Evolutionary conservation across 1,139 yeast species (phyloP).

Genomic region (Kodamaea plutei): DNA sequence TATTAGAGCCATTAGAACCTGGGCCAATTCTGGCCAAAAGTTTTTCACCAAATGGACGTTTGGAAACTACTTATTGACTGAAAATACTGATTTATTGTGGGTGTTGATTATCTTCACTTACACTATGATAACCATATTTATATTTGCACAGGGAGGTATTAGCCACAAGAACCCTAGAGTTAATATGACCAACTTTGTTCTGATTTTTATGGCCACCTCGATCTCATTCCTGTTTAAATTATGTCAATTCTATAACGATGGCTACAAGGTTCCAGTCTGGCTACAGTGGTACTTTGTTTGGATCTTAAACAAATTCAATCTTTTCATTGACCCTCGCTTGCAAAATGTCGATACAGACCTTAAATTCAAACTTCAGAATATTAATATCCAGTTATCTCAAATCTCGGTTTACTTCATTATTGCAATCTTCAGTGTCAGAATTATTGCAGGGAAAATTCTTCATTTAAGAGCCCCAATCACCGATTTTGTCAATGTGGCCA

Average conservation of each 20-base stretch:
- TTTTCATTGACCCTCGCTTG: constrained; percentile 7
- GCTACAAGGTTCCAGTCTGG: constrained; percentile 44
- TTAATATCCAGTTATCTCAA: constrained; percentile 28
- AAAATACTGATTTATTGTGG: constrained; percentile 44
- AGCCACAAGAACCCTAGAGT: constrained; percentile 15
- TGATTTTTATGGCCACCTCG: constrained; percentile 35
- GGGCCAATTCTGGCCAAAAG: constrained; percentile 93
- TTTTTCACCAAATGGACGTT: constrained; percentile 43
- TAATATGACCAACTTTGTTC: constrained; percentile 32
- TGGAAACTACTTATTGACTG: constrained; percentile 41
- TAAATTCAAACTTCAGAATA: constrained; percentile 22
- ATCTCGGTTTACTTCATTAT: constrained; percentile 19
- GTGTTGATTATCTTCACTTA: constrained; percentile 41
- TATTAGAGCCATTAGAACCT: constrained; percentile 66
- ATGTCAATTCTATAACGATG: constrained; percentile 52
- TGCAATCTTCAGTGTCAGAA: constrained; percentile 20
- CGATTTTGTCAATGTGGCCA: constrained; percentile 42
- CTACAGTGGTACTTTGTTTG: constrained; percentile 28
- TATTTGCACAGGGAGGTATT: constrained; percentile 29
- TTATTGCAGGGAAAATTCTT: constrained; percentile 25
- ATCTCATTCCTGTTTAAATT: constrained; percentile 55
- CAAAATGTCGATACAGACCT: constrained; percentile 13
- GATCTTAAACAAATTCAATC: constrained; percentile 25
- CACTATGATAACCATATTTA: constrained; percentile 17
- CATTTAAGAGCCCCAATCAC: constrained; percentile 28